Conservation (phyloP, 2,329 filamentous ascomycete species). For the Aspergillus hortae region DNA sequence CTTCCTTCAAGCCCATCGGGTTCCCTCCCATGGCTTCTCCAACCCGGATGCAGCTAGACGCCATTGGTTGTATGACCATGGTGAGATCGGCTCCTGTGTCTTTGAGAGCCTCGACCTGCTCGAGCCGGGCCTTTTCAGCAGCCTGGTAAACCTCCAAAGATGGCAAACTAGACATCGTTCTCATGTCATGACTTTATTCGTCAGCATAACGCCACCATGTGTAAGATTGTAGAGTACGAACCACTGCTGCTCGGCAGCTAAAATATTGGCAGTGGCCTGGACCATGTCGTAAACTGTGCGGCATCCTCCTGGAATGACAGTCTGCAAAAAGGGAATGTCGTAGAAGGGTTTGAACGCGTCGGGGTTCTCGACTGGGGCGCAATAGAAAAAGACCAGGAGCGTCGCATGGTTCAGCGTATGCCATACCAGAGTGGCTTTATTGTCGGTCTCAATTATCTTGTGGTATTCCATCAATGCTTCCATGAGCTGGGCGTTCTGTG, state of each 20-base stretch:
- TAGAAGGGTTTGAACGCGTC: constrained; percentile 7
- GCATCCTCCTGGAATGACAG: constrained; percentile 4
- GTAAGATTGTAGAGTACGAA: background rate
- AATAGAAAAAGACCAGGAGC: constrained; percentile 9
- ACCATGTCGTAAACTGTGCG: constrained; percentile 8
- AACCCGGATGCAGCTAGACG: constrained; percentile 3
- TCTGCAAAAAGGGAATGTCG: constrained; percentile 3
- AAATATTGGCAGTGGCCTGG: constrained; percentile 1
- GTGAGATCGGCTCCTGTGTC: constrained; percentile 6
- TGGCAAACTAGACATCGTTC: constrained; percentile 11
- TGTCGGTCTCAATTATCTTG: constrained; percentile 8
- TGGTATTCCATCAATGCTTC: constrained; percentile 12
- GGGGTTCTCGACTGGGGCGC: constrained; percentile 5
- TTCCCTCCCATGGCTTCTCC: constrained; percentile 6
- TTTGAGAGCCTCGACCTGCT: background rate
- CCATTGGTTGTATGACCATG: constrained; percentile 11
- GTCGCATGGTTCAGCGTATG: constrained; percentile 6
- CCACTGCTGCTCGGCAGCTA: background rate
- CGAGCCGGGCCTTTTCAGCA: background rate
- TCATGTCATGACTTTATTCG: constrained; percentile 13
- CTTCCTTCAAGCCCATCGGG: constrained; percentile 6
- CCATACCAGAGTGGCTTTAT: constrained; percentile 10
- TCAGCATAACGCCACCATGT: background rate
- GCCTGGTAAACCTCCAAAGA: constrained; percentile 1
- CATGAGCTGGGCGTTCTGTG: constrained; percentile 3